phyloP scores from a whole-genome alignment of 768 basidiomycete genomes.

The Naganishia onofrii region DNA sequence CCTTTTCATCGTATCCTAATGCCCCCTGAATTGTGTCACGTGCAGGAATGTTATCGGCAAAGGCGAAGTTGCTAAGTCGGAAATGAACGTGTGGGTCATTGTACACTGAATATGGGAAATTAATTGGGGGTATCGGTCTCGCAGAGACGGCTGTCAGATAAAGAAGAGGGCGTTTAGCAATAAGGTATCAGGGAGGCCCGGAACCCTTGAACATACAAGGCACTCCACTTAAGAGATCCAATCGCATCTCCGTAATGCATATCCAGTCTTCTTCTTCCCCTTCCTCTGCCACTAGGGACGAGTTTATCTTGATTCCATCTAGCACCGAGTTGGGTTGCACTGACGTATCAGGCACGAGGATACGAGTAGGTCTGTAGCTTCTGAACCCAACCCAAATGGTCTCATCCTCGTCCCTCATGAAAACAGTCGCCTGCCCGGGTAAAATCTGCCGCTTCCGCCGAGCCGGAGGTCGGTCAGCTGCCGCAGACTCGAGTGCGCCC shows the following conservation, averaged over 20 bases:
- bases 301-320: neutral
- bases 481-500: neutral
- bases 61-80: neutral
- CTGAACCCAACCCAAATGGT: constrained; percentile 27
- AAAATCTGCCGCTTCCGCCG: constrained; percentile 7
- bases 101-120: constrained; percentile 15
- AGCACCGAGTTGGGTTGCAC: neutral
- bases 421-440: constrained; percentile 24
- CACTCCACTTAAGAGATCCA: constrained; percentile 5
- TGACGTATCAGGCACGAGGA: neutral
- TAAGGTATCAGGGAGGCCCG: neutral
- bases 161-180: neutral
- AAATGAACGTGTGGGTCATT: neutral
- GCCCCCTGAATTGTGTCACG: neutral
- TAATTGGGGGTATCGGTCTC: constrained; percentile 18
- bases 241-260: constrained; percentile 10
- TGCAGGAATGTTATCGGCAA: neutral
- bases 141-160: constrained; percentile 5
- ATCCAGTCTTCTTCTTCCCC: constrained; percentile 28
- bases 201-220: neutral
- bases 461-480: neutral
- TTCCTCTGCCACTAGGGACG: neutral
- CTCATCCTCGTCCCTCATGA: constrained; percentile 23
- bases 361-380: constrained; percentile 13
- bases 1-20: neutral